Base-by-base conservation (phyloP, 2,329 filamentous ascomycete species). In the Aspergillus sp. region DNA sequence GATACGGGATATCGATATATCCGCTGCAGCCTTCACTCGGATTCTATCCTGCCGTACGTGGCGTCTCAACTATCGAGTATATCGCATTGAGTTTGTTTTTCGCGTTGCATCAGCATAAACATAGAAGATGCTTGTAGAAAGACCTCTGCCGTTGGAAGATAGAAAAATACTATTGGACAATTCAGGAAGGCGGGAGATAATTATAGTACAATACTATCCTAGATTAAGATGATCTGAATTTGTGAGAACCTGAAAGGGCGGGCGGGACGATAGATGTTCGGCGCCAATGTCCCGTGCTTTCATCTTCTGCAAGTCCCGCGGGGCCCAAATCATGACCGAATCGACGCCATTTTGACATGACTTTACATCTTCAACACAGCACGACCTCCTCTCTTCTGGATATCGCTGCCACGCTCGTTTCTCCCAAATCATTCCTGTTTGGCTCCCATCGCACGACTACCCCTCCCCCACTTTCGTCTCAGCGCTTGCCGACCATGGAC, bases 401-500 rank as follows among this genome's bases (percentile, higher is more conserved):
- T 57, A 69, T 75, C 55, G 66, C 73, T 41, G 71, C 74, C 8
- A 69, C 70, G 8, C 69, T 79, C 51, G 76, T 75, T 60, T 74
- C 77, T 38, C 76, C 76, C 30, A 66, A 73, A 48, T 71, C 74
- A 19, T 77, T 78, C 63, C 76, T 79, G 58, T 76, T 72, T 52
- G 53, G 60, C 51, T 41, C 63, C 51, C 70, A 71, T 25, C 65
- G 65, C 57, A 52, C 66, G 51, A 65, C 41, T 55, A 43, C 47
- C 46, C 66, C 54, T 61, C 62, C 57, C 56, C 57, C 34, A 55
- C 67, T 59, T 57, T 58, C 65, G 59, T 54, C 61, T 46, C 60
- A 60, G 31, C 53, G 61, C 56, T 62, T 65, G 59, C 62, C 60
- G 59, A 74, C 62, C 45, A 98, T 98, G 94, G 94, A 97, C 80